Percentiles rank a stretch among this genome's conserved stretches.
phyloP scores from a whole-genome alignment of 2,329 filamentous ascomycete species.

The Phialocephala sp. region DNA sequence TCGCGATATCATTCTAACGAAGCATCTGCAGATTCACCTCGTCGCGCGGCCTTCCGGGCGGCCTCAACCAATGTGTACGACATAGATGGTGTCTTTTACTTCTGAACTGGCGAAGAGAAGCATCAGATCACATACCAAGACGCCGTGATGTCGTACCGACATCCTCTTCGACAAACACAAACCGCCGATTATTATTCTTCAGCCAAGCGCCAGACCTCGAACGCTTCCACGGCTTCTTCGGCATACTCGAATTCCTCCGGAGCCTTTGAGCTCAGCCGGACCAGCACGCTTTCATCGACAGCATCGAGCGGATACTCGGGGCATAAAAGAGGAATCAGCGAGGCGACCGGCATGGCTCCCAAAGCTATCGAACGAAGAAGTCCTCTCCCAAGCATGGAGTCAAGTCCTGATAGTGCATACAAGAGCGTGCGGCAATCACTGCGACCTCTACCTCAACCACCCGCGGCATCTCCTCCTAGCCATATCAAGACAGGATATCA shows the following conservation, averaged over 20 bases:
- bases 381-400: slow-evolving; percentile 46
- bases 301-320: slow-evolving; percentile 65
- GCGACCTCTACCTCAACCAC: slow-evolving; percentile 73
- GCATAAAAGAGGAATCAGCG: slow-evolving; percentile 79
- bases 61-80: slow-evolving; percentile 32
- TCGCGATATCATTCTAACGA: slow-evolving; percentile 21
- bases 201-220: slow-evolving; percentile 67
- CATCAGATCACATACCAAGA: slow-evolving; percentile 17
- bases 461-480: slow-evolving; percentile 53
- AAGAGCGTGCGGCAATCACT: slow-evolving; percentile 77
- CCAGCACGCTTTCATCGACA: slow-evolving; percentile 75
- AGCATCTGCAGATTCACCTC: slow-evolving; percentile 7
- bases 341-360: slow-evolving; percentile 63
- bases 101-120: slow-evolving; percentile 27
- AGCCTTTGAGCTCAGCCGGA: slow-evolving; percentile 60
- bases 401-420: slow-evolving; percentile 68
- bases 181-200: slow-evolving; percentile 51
- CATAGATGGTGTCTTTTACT: slow-evolving; percentile 25
- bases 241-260: slow-evolving; percentile 62
- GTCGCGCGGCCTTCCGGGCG: slow-evolving; percentile 31
- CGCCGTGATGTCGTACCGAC: slow-evolving; percentile 60
- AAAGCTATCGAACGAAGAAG: slow-evolving; percentile 54
- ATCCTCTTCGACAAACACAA: slow-evolving; percentile 63
- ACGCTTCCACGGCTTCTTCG: slow-evolving; percentile 73
- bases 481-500: slow-evolving; percentile 41